A percentile compares a stretch with the other conserved stretches of the same genome.
Conservation (phyloP, 192 early-diverging fungal genomes). For the Mortierella alpina region DNA sequence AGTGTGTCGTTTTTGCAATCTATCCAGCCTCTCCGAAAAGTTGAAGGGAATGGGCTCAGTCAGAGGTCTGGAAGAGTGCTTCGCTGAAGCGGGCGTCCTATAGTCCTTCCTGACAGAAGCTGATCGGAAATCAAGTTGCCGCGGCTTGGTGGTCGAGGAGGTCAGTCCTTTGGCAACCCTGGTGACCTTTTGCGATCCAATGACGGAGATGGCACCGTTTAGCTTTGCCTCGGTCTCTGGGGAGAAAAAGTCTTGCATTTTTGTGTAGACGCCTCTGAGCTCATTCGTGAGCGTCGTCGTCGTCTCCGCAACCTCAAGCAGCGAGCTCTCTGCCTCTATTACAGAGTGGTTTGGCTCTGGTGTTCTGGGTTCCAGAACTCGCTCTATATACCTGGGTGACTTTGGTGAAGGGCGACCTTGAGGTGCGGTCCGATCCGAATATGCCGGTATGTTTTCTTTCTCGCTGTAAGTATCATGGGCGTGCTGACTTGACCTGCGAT, state of each 20-base stretch:
- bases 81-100: slow-evolving; percentile 2
- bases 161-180: slow-evolving; percentile 5
- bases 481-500: slow-evolving; percentile 4
- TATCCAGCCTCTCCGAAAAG: slow-evolving; percentile 18
- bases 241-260: slow-evolving; percentile 39
- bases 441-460: slow-evolving; percentile 20
- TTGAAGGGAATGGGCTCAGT: slow-evolving; percentile 17
- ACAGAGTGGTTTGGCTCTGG: background rate
- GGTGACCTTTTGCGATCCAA: slow-evolving; percentile 29
- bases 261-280: slow-evolving; percentile 29
- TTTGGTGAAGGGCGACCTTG: background rate
- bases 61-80: background rate
- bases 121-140: slow-evolving; percentile 17
- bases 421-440: background rate
- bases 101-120: slow-evolving; percentile 19
- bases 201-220: slow-evolving; percentile 22
- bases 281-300: slow-evolving; percentile 30
- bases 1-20: slow-evolving; percentile 8
- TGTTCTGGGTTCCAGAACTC: background rate
- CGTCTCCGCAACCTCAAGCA: slow-evolving; percentile 32
- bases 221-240: slow-evolving; percentile 40
- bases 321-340: slow-evolving; percentile 13
- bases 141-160: slow-evolving; percentile 8
- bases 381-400: background rate
- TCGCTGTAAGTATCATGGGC: slow-evolving; percentile 6